Conservation (phyloP, 306 rosid genomes). For the Glycyrrhiza uralensis region DNA sequence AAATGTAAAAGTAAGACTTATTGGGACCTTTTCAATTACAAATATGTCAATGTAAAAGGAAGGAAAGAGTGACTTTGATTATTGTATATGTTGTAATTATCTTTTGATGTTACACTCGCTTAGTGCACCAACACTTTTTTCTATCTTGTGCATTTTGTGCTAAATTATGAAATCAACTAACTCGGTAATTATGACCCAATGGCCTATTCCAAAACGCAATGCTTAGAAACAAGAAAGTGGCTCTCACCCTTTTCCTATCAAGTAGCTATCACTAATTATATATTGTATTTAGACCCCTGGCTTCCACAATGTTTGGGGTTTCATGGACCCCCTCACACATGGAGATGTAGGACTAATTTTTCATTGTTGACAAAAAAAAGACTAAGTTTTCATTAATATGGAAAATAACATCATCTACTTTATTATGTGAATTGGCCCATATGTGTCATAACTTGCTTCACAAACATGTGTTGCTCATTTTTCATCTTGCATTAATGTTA, state of each 20-base stretch:
- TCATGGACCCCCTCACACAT: conserved; percentile 16
- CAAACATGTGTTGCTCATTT: background rate
- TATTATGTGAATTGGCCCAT: background rate
- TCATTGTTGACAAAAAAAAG: background rate
- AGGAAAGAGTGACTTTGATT: background rate
- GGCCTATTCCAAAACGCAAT: background rate
- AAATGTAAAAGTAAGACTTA: background rate
- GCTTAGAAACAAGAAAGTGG: conserved; percentile 5
- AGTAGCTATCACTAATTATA: conserved; percentile 17
- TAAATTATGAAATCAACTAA: background rate
- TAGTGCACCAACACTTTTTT: conserved; percentile 15
- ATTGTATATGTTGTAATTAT: background rate
- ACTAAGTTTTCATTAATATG: conserved; percentile 5
- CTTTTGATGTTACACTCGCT: background rate
- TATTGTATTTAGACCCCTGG: conserved; percentile 7
- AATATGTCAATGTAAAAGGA: background rate
- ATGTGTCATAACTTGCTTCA: conserved; percentile 1
- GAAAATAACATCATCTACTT: conserved; percentile 15
- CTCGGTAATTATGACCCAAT: conserved; percentile 13
- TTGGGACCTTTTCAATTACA: background rate
- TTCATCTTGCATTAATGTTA: too few relatives aligned
- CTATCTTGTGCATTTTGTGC: conserved; percentile 14
- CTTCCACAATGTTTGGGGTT: background rate
- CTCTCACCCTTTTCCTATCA: background rate
- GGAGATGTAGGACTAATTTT: background rate